Evolutionary conservation across 352 stramenopile species (phyloP).

Genomic region (Globisporangium paddicum): DNA sequence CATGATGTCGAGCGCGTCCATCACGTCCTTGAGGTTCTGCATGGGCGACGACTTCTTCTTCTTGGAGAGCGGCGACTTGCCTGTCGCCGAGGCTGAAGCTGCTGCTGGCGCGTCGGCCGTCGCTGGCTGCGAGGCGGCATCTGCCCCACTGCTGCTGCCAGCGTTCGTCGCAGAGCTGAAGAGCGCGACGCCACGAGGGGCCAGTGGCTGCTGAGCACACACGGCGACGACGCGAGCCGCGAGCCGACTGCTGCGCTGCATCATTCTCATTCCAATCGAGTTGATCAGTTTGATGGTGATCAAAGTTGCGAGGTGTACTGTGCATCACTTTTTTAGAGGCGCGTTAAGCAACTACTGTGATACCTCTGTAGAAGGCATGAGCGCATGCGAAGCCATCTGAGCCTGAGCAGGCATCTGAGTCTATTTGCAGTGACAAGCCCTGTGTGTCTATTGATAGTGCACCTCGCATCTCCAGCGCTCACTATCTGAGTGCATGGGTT

Average conservation of each 20-base stretch:
- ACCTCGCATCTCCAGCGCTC: not conserved
- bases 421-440: too few species aligned
- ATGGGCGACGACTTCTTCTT: constrained; percentile 45
- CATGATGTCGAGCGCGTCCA: constrained; percentile 77
- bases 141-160: not conserved
- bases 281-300: constrained; percentile 1
- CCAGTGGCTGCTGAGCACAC: not conserved
- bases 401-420: too few species aligned
- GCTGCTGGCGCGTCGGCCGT: not conserved
- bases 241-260: not conserved
- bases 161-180: constrained; percentile 1
- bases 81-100: too few species aligned
- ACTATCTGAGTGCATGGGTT: not conserved
- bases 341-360: not conserved
- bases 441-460: too few species aligned
- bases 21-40: constrained; percentile 68
- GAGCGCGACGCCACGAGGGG: not conserved
- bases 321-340: not conserved
- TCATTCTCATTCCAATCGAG: not conserved
- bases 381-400: too few species aligned
- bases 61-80: not conserved
- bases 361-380: not conserved
- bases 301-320: not conserved
- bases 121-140: not conserved
- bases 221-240: not conserved